Conservation (phyloP, 202 grass and related monocot species). For the Zizania palustris region DNA sequence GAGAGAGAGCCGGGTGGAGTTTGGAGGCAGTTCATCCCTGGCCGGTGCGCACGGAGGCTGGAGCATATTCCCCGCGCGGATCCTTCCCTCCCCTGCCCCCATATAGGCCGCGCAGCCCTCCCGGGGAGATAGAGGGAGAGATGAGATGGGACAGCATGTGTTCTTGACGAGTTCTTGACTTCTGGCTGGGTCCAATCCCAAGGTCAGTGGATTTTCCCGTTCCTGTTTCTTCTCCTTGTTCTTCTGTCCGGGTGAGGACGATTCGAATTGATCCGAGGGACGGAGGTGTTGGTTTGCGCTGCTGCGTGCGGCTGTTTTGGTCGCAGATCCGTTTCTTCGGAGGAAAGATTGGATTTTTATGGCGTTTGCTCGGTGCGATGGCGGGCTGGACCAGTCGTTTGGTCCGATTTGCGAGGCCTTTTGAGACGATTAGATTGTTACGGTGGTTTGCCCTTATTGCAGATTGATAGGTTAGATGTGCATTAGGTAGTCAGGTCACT, state of each 20-base stretch:
- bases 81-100: conserved; percentile 33
- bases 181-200: conserved; percentile 39
- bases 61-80: conserved; percentile 66
- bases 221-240: neutral
- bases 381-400: conserved; percentile 1
- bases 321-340: conserved; percentile 33
- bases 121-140: conserved; percentile 22
- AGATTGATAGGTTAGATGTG: neutral
- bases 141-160: conserved; percentile 38
- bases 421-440: neutral
- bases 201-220: conserved; percentile 41
- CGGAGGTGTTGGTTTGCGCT: neutral
- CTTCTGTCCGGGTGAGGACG: neutral
- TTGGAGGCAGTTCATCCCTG: conserved; percentile 35
- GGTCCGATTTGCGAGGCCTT: neutral
- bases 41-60: neutral
- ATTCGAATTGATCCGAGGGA: neutral
- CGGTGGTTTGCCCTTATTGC: neutral
- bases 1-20: neutral
- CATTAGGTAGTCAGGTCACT: neutral
- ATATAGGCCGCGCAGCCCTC: conserved; percentile 38
- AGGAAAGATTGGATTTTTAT: conserved; percentile 5
- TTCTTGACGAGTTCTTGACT: conserved; percentile 46
- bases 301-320: neutral
- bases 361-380: conserved; percentile 32